phyloP scores from a whole-genome alignment of 441 rosid species.

The Syzygium syzygioides region DNA sequence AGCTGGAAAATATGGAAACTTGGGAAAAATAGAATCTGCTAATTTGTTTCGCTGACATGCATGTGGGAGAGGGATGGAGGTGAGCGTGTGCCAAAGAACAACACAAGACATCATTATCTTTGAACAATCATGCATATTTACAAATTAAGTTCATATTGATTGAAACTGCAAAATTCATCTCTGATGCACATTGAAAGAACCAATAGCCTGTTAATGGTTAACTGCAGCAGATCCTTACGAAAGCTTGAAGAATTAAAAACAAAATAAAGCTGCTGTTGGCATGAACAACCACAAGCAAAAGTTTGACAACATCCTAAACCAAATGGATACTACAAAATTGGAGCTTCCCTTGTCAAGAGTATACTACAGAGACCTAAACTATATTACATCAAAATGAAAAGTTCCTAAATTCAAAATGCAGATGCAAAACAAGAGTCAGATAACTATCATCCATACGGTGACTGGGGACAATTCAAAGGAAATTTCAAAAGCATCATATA shows the following conservation, averaged over 20 bases:
- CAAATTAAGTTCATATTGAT: not conserved
- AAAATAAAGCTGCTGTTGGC: not conserved
- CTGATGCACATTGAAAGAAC: not conserved
- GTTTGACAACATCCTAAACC: not conserved
- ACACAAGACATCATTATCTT: not conserved
- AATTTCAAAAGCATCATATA: not conserved
- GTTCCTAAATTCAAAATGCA: not conserved
- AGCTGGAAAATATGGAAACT: not conserved
- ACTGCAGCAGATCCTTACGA: not conserved
- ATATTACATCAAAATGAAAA: not conserved
- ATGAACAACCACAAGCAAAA: not conserved
- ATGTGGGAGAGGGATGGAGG: not conserved
- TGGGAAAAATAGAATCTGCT: not conserved
- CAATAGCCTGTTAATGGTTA: not conserved
- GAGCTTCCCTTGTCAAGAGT: not conserved
- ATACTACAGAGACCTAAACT: not conserved
- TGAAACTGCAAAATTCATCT: not conserved
- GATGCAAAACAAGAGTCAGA: not conserved
- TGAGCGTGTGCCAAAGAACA: not conserved
- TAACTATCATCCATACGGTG: not conserved
- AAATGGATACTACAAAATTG: not conserved
- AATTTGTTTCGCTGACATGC: not conserved
- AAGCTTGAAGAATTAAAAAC: not conserved
- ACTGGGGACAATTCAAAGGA: not conserved
- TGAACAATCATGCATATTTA: not conserved